Base-by-base conservation (phyloP, 2,329 filamentous ascomycete species). In the Cladosporium sp. region DNA sequence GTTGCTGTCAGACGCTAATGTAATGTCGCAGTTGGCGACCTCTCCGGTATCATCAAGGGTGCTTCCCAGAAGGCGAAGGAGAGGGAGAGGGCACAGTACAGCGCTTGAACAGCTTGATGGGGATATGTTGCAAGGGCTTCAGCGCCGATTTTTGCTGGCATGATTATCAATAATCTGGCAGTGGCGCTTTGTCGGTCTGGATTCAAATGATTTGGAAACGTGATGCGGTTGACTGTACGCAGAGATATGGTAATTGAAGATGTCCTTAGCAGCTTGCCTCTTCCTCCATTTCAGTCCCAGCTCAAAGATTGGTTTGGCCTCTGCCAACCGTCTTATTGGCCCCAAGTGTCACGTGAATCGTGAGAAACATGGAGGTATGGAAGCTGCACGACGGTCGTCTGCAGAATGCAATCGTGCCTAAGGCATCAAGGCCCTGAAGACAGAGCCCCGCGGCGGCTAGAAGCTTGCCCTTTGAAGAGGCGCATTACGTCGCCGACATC, bases 11-110 rank as follows among this genome's bases (percentile, higher is more conserved):
- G 32, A 14, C 49, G 32, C 51, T 56, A 28, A 56, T 19, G n/a
- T 52, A 13, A 31, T 38, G 10, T n/a, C 28, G 22, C 44, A 72
- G 73, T 77, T 40, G 69, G 72, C 52, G 73, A 77, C 58, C 63
- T 77, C 4, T 74, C 72, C 2, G 61, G 61, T 14, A 56, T 74
- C 44, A 65, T 77, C 63, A 75, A 74, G 65, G 72, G 72, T 37
- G 72, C 70, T 4, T 72, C 65, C 43, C 67, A 74, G 53, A 65
- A 59, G 54, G 56, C 57, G 18, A 65, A 61, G 59, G 52, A 49
- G 22, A 16, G 48, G 3, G 48, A 50, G 32, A 22, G 16, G 33
- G 44, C 34, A 11, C 16, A 35, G 32, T 18, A 35, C 16, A 40
- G 35, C 7, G 40, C 19, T 10, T 42, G 16, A 22, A 28, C 4